These are phyloP conservation scores for Gossypium herbaceum DNA, from an alignment of 345 rosid species.

Conservation along the genomic window DNA sequence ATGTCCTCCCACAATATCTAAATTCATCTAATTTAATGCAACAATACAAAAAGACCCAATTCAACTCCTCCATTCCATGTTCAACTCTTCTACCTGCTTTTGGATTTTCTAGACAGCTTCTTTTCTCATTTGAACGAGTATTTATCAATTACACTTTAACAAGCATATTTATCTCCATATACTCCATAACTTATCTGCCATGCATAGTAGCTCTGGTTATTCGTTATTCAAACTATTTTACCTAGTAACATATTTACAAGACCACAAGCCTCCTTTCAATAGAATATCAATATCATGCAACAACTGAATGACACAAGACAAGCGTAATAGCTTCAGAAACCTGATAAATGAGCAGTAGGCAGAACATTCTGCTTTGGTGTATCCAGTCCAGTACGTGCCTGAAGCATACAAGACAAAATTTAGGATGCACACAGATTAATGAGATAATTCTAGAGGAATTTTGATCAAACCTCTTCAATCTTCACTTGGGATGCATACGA, in stretches of 20 bases:
- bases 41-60: background rate
- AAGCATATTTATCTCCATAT: background rate
- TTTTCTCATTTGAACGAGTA: background rate
- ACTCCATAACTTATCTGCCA: background rate
- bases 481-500: slow-evolving; percentile 47
- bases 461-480: slow-evolving; percentile 64
- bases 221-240: background rate
- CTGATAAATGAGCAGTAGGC: slow-evolving; percentile 46
- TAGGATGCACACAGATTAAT: background rate
- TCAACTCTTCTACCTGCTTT: background rate
- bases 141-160: background rate
- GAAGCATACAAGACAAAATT: slow-evolving; percentile 18
- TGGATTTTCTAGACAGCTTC: background rate
- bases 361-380: slow-evolving; percentile 39
- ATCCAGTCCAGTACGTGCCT: slow-evolving; percentile 43
- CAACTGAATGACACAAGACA: background rate
- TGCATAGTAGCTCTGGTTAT: background rate
- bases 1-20: background rate
- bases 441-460: slow-evolving; percentile 10
- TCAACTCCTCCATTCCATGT: background rate
- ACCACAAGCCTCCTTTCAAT: background rate
- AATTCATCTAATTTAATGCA: background rate
- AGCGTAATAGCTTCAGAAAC: slow-evolving; percentile 25
- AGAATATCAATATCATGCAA: background rate
- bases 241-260: background rate